A percentile compares a stretch with the other conserved stretches of the same genome.
phyloP scores from a whole-genome alignment of 2,329 filamentous ascomycete species.

The Ophiostoma himal-ulmi region DNA sequence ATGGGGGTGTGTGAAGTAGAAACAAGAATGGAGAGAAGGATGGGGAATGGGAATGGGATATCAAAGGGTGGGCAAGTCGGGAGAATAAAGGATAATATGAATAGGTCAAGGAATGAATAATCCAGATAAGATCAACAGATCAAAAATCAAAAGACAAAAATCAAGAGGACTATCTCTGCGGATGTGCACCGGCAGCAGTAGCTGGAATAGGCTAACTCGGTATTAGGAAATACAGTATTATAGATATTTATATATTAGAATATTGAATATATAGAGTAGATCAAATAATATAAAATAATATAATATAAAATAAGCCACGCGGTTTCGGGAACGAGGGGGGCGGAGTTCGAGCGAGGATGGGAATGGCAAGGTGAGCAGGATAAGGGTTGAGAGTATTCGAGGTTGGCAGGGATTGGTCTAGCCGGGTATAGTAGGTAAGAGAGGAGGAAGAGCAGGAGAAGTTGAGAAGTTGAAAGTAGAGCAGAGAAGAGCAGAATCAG shows the following conservation, averaged over 20 bases:
- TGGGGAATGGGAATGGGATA: not conserved
- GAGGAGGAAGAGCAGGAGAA: not conserved
- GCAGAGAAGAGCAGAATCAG: not conserved
- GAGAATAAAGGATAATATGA: not conserved
- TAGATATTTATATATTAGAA: not conserved
- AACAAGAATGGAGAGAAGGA: not conserved
- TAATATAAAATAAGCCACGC: conserved; percentile 10
- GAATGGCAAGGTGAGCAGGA: not conserved
- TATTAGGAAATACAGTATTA: not conserved
- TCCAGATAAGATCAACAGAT: not conserved
- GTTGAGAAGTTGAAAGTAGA: too few relatives aligned
- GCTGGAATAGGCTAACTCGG: not conserved
- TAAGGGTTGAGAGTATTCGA: not conserved
- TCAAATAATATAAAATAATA: not conserved
- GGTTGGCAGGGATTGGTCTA: not conserved
- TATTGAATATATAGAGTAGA: too few relatives aligned
- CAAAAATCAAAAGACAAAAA: not conserved
- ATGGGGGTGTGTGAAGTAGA: not conserved
- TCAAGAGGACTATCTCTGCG: conserved; percentile 8
- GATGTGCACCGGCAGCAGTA: not conserved
- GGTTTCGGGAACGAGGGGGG: conserved; percentile 19
- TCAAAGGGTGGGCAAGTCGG: not conserved
- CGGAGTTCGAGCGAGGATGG: conserved; percentile 1
- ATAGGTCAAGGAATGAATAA: not conserved
- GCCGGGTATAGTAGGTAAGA: not conserved